Evolutionary conservation across 352 stramenopile genomes (phyloP).

Genomic region (Phytophthora cactorum): DNA sequence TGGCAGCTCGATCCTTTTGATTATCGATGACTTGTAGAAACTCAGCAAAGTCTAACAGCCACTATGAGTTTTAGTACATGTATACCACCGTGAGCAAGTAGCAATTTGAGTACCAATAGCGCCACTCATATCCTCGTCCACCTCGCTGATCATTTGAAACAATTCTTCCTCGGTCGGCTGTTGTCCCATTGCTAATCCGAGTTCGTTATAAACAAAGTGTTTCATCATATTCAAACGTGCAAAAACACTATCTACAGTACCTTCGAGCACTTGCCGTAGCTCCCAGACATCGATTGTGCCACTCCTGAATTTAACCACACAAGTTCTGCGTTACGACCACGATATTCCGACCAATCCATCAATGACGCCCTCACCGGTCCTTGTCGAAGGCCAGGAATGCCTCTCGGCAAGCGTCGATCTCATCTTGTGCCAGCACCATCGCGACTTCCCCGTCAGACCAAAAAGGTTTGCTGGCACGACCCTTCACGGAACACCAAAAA

Average conservation of each 20-base stretch:
- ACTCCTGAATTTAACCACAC: slow-evolving; percentile 46
- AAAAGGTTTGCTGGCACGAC: slow-evolving; percentile 12
- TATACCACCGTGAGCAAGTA: not conserved
- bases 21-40: slow-evolving; percentile 99
- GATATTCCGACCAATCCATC: not conserved
- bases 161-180: slow-evolving; percentile 98
- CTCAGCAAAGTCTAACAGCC: slow-evolving; percentile 93
- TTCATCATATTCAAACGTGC: not conserved
- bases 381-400: slow-evolving; percentile 98
- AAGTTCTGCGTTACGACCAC: not conserved
- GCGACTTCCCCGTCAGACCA: not conserved
- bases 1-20: slow-evolving; percentile 95
- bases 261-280: slow-evolving; percentile 93
- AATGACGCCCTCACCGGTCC: slow-evolving; percentile 63
- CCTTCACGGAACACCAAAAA: slow-evolving; percentile 30
- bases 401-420: slow-evolving; percentile 96
- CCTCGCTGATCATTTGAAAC: slow-evolving; percentile 96
- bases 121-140: slow-evolving; percentile 93
- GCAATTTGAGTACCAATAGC: slow-evolving; percentile 75
- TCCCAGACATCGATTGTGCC: slow-evolving; percentile 97
- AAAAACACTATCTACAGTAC: slow-evolving; percentile 25
- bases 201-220: not conserved
- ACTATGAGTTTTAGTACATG: not conserved
- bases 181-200: slow-evolving; percentile 92
- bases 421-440: slow-evolving; percentile 94